Evolutionary conservation across 495 filamentous ascomycete genomes (phyloP), one percentile per base, ranked within the genome.

Genomic region (Aspergillus nidulans): DNA sequence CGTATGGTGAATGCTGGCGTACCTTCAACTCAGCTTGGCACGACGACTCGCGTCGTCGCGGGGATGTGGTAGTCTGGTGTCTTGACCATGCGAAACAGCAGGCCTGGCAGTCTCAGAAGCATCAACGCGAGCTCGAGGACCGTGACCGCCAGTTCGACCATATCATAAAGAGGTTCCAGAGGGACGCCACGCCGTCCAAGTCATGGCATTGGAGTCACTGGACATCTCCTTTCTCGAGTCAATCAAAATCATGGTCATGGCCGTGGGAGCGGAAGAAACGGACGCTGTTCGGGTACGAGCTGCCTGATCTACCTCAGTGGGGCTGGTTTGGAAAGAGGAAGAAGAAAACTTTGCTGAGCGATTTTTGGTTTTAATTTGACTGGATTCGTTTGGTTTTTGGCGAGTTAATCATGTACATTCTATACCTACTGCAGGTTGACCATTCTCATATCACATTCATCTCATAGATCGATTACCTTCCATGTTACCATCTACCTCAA

Each of bases 31-130:
- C 82, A 2, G 77, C 84, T 56, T 89, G 86, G 73, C 90, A 95
- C 59, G 94, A 97, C 64, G 94, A 98, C 71, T 85, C 79, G 79
- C 81, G 94, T 61, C 80, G 95, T 58, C 70, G 70, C 24, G 95
- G 94, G n/a, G 86, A 90, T 67, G 80, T 98, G 57, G 77, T 97
- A 7, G 89, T 96, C 40, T 98, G 82, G 82, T 89, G 86, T 63
- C 71, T 78, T 26, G 67, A 72, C 44, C 49, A 65, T 0, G 28
- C 52, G 9, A 73, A 75, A 44, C 73, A 77, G 49, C 60, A 66
- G 24, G 40, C 59, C 18, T 73, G 72, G 72, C 60, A 63, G 12
- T 30, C 58, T 8, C 23, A 63, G 30, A 68, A 54, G 6, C 63
- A 60, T 2, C 52, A 63, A 21, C 66, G 51, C 6, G 32, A 43